Base-by-base conservation (phyloP, 176 grass and related monocot species). In the Ananas comosus region DNA sequence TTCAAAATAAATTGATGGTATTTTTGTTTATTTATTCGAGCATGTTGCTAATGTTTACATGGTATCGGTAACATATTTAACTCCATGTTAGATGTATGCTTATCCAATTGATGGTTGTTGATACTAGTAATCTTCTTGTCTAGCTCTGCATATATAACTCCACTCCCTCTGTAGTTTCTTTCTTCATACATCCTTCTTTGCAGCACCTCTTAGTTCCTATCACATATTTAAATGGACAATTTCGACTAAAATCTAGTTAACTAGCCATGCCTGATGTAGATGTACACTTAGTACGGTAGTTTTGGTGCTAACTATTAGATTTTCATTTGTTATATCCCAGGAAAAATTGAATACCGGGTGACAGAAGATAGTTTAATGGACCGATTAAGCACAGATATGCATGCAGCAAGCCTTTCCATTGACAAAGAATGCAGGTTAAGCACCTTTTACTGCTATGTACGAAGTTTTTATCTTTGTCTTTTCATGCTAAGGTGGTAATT, bases 361-460 rank as follows among this genome's bases (percentile, higher is more conserved):
- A 81, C 82, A 42, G 67, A 77, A 77, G 79, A 87, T 65, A 87
- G 88, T 49, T 70, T 96, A 27, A 70, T 80, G 28, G 93, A 92
- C 76, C 79, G 89, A 50, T 59, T 90, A 67, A 83, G 77, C 65
- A 92, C 89, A 5, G 89, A 97, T 76, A 97, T 83, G 79, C 83
- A 78, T 72, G 33, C 64, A 29, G 83, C 81, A 12, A 87, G 89
- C 74, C 74, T 75, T 72, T 80, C 81, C 51, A 90, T 92, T 49
- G 76, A 82, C 68, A 88, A 81, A 73, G 63, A 64, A 51, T 89
- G 88, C 93, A 88, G 89, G 93, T 96, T 72, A 25, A 69, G 54
- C 16, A 66, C 53, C 51, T 70, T 79, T 75, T 79, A 72, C 29
- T 57, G 21, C 52, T 64, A 18, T 13, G 10, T 28, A 50, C 48